phyloP scores from a whole-genome alignment of 805 yeast species.

The Ogataea ganodermae region DNA sequence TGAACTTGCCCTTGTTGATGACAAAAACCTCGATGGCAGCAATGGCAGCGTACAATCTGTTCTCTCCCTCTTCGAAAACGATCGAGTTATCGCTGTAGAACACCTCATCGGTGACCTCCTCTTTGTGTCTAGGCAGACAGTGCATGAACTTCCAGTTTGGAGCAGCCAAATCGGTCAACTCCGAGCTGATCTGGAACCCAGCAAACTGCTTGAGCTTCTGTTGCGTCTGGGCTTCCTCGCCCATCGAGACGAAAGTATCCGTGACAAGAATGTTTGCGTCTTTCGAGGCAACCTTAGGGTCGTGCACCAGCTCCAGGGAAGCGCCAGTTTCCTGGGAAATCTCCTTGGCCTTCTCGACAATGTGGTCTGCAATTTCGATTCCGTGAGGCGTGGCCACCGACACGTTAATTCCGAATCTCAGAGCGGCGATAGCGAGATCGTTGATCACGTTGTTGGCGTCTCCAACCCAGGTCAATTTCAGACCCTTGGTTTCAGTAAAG shows the following conservation, averaged over 20 bases:
- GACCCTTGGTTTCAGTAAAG: constrained; percentile 54
- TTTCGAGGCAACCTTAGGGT: constrained; percentile 72
- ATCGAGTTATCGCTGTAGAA: constrained; percentile 82
- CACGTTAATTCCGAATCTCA: constrained; percentile 81
- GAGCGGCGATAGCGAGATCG: constrained; percentile 86
- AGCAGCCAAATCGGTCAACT: constrained; percentile 65
- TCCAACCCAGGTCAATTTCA: constrained; percentile 93
- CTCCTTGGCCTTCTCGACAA: constrained; percentile 54
- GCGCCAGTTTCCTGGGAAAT: constrained; percentile 55
- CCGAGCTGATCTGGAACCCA: constrained; percentile 81
- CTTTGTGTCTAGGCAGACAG: constrained; percentile 93
- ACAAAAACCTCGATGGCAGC: constrained; percentile 91
- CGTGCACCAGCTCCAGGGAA: constrained; percentile 60
- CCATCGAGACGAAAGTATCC: constrained; percentile 98
- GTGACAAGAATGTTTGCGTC: constrained; percentile 85
- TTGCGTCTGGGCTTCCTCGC: constrained; percentile 81
- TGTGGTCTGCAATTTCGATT: constrained; percentile 59
- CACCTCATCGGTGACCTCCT: constrained; percentile 92
- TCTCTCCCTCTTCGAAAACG: constrained; percentile 95
- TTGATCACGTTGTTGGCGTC: constrained; percentile 95
- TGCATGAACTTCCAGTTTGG: constrained; percentile 92
- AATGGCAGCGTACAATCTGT: constrained; percentile 93
- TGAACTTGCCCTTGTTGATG: constrained; percentile 69
- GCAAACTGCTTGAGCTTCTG: constrained; percentile 75
- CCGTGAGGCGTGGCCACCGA: constrained; percentile 83